Evolutionary conservation across 805 yeast genomes (phyloP), one percentile per base, ranked within the genome.

Genomic region (Saccharomycopsis oosterbeekiorum): DNA sequence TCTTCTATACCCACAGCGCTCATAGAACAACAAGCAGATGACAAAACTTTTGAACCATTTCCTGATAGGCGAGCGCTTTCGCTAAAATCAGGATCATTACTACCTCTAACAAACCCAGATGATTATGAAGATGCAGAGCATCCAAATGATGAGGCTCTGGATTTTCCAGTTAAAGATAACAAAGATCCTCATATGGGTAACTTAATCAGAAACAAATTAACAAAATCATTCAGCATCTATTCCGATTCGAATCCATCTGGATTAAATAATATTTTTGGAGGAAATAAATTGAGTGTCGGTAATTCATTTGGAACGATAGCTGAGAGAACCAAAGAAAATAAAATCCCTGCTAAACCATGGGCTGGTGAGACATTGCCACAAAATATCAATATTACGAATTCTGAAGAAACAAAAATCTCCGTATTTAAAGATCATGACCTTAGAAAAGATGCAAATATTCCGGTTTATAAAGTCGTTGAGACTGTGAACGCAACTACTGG

Each of bases 321-420:
- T 10, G 70, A 74, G 15, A 70, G 88, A 59, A 76, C 77, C 55
- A 88, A 88, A 69, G 96, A 89, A 69, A 89, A 89, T 68, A 72
- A 70, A 6, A 51, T 80, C 21, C 73, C 75, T 1, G 77, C 90
- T 0, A 75, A 73, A 9, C 79, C 85, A 0, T 84, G 93, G 88
- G 75, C 73, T 14, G 91, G 93, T 0, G 86, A 87, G 66, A 75
- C 73, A 1, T 58, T 85, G n/a, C 69, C 72, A 24, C 86, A 84
- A 66, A 69, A 72, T n/a, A 47, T 56, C 9, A 42, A 60, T 34
- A 0, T 59, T 54, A 19, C 42, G 14, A 43, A 55, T 14, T 24
- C 57, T 10, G 34, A 42, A 34, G 51, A 34, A 17, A 15, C 21
- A 17, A 61, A 61, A 43, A 53, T 63, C 11, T 10, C 34, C 1